A percentile compares a stretch with the other conserved stretches of the same genome.
Evolutionary conservation across 257 asterid genomes (phyloP).

Genomic region (Capsicum rhomboideum): DNA sequence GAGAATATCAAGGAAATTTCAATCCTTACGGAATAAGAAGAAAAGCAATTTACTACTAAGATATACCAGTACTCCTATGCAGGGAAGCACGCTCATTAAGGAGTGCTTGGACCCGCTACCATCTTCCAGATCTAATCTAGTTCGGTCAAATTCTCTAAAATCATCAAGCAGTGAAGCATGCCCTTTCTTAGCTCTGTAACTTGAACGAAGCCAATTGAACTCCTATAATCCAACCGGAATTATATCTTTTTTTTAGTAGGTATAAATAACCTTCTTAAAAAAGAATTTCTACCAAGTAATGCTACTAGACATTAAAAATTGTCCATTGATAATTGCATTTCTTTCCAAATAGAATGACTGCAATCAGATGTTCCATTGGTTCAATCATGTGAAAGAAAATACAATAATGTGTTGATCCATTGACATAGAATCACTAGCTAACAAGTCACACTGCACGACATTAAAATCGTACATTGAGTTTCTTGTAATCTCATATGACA

Average conservation of each 20-base stretch:
- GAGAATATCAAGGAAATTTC: background rate
- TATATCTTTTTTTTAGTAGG: background rate
- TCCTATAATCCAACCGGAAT: slow-evolving; percentile 37
- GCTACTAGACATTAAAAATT: background rate
- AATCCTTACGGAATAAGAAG: background rate
- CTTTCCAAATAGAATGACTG: background rate
- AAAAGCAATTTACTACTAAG: background rate
- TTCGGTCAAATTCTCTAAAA: slow-evolving; percentile 89
- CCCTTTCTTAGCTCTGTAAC: slow-evolving; percentile 85
- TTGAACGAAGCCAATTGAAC: slow-evolving; percentile 76
- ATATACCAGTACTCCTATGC: slow-evolving; percentile 58
- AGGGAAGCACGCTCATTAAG: slow-evolving; percentile 80
- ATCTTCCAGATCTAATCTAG: slow-evolving; percentile 89
- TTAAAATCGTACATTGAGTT: background rate
- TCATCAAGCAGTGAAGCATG: slow-evolving; percentile 92
- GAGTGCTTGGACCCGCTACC: slow-evolving; percentile 76
- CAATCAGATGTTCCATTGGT: background rate
- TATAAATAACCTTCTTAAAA: background rate
- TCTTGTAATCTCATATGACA: background rate
- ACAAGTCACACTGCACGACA: background rate
- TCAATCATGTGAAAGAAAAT: background rate
- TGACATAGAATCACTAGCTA: background rate
- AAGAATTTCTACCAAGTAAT: background rate
- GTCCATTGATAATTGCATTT: background rate
- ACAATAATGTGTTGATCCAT: background rate